Conservation (phyloP, 1,139 yeast species). For the Yamadazyma buinensis region DNA sequence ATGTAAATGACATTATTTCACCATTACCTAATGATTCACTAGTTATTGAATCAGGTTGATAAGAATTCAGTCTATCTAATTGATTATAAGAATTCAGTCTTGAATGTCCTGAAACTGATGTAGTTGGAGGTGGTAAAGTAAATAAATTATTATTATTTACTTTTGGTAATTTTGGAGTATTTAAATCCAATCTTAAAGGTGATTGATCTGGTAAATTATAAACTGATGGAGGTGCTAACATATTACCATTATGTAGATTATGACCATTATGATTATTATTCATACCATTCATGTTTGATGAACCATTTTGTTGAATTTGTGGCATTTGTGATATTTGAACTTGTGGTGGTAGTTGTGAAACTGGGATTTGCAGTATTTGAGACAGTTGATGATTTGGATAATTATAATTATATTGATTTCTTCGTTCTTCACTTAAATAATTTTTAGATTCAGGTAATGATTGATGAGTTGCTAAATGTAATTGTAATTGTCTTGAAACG, state of each 20-base stretch:
- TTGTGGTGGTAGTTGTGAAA: background rate
- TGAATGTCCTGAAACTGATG: conserved; percentile 18
- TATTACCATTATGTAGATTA: too few species aligned
- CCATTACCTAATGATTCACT: conserved; percentile 21
- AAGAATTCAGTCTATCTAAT: conserved; percentile 11
- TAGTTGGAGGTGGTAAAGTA: conserved; percentile 30
- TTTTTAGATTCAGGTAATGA: conserved; percentile 54
- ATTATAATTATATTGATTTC: conserved; percentile 5
- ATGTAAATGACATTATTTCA: conserved; percentile 39
- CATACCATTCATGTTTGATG: conserved; percentile 10
- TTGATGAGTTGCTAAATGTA: conserved; percentile 70
- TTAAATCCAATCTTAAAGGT: conserved; percentile 27
- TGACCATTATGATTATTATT: too few species aligned
- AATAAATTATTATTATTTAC: conserved; percentile 27
- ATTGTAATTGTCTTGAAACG: conserved; percentile 71
- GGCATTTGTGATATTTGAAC: background rate
- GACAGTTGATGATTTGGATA: conserved; percentile 6
- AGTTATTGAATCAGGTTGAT: conserved; percentile 10
- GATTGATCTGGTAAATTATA: conserved; percentile 19
- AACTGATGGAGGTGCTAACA: conserved; percentile 13
- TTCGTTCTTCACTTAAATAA: conserved; percentile 20
- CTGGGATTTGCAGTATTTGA: background rate
- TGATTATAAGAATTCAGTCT: conserved; percentile 29
- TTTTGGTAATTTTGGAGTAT: conserved; percentile 37
- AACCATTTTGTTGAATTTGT: conserved; percentile 1